Evolutionary conservation across 2,329 filamentous ascomycete genomes (phyloP).

Genomic region (Amylocarpus encephaloides): DNA sequence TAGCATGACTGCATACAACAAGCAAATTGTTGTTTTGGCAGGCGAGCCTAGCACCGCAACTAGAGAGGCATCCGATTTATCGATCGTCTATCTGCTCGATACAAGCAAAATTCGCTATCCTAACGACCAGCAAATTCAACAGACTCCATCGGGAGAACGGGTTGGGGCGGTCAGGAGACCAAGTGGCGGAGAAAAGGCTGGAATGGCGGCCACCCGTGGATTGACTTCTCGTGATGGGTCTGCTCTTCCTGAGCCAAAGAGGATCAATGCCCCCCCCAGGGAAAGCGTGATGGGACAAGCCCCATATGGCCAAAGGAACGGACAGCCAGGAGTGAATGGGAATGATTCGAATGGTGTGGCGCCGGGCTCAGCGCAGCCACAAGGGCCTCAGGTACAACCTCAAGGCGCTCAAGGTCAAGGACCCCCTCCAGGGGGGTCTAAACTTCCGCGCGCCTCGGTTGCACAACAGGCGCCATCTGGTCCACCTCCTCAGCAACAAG

Average conservation of each 20-base stretch:
- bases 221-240: slow-evolving; percentile 27
- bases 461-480: slow-evolving; percentile 55
- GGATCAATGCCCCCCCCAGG: slow-evolving; percentile 34
- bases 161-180: slow-evolving; percentile 33
- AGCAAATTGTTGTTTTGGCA: slow-evolving; percentile 85
- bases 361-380: slow-evolving; percentile 29
- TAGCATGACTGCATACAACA: slow-evolving; percentile 93
- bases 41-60: slow-evolving; percentile 89
- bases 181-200: slow-evolving; percentile 37
- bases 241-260: slow-evolving; percentile 39
- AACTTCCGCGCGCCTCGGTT: slow-evolving; percentile 53
- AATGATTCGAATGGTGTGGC: slow-evolving; percentile 31
- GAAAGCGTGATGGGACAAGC: slow-evolving; percentile 39
- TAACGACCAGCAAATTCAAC: slow-evolving; percentile 52
- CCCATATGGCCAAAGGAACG: slow-evolving; percentile 25
- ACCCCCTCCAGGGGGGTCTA: slow-evolving; percentile 42
- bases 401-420: background rate
- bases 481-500: slow-evolving; percentile 58
- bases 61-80: slow-evolving; percentile 74
- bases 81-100: slow-evolving; percentile 84
- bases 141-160: slow-evolving; percentile 36
- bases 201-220: slow-evolving; percentile 22
- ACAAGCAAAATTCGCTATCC: slow-evolving; percentile 96
- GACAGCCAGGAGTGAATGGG: slow-evolving; percentile 34
- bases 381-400: slow-evolving; percentile 43